These are phyloP conservation scores for Gossypium anomalum DNA, from an alignment of 345 rosid genomes.

Conservation along the genomic window DNA sequence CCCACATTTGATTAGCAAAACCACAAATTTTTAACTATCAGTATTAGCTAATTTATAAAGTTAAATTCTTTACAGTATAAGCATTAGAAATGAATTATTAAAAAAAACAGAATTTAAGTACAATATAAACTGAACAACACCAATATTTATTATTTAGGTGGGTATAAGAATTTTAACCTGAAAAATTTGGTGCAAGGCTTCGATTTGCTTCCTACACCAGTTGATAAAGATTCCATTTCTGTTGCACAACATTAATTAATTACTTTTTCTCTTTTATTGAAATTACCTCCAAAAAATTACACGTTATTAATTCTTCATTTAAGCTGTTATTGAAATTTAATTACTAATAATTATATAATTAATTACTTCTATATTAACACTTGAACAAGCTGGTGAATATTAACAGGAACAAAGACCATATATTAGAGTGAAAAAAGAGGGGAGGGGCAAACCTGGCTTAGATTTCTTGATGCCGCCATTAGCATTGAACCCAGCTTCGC, in stretches of 20 bases:
- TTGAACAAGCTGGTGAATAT: neutral
- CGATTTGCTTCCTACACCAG: constrained; percentile 99
- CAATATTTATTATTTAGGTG: constrained; percentile 44
- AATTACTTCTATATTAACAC: neutral
- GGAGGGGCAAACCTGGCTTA: constrained; percentile 39
- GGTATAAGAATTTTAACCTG: constrained; percentile 83
- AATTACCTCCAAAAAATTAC: neutral
- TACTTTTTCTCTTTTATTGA: constrained; percentile 30
- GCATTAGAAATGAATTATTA: constrained; percentile 9
- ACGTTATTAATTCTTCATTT: neutral
- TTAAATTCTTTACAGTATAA: constrained; percentile 18
- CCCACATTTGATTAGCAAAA: constrained; percentile 34
- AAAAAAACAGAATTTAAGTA: constrained; percentile 19
- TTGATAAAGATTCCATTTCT: constrained; percentile 67
- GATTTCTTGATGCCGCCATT: constrained; percentile 74
- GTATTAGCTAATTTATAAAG: constrained; percentile 11
- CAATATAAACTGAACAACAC: neutral
- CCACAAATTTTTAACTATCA: constrained; percentile 19
- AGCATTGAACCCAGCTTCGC: constrained; percentile 43
- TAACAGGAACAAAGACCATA: neutral
- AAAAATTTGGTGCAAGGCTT: constrained; percentile 99
- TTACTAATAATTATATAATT: neutral
- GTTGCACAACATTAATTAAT: constrained; percentile 75
- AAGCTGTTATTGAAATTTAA: neutral
- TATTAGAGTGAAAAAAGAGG: neutral